Evolutionary conservation across 1,284 basidiomycete species (phyloP), one percentile per base, ranked within the genome.

Genomic region (Cutaneotrichosporon cutaneum): DNA sequence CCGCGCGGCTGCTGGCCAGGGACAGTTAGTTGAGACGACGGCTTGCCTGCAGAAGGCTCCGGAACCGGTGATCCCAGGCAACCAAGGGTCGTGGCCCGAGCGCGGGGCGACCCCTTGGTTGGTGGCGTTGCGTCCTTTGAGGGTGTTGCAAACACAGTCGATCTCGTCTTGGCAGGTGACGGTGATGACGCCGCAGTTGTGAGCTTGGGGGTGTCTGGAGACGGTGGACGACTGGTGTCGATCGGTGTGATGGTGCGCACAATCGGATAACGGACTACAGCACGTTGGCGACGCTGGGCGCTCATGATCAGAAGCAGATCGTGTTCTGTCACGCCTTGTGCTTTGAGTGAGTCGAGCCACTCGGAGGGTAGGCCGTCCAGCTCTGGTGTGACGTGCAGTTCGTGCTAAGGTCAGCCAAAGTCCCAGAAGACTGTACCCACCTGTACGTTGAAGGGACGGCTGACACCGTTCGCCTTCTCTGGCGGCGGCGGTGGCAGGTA

Each of bases 331-430:
- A 78, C 53, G 10, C 77, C 77, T 56, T 77, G 73, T 0, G 65
- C 62, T 50, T 67, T 69, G 27, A 78, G 68, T 7, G 63, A 50
- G 4, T 65, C 54, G 1, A 77, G 53, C 77, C 77, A 78, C 36
- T 68, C 64, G 6, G 68, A 50, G 1, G 77, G 75, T 1, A 78
- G 58, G 32, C 69, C 72, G 11, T 68, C 69, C 6, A 78, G 62
- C 22, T 72, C 71, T 2, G 72, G 70, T 0, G 71, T 68, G n/a
- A 78, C 72, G 50, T 78, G 77, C 4, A 78, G 64, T 35, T 77
- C 72, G 58, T 78, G 77, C 77, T 78, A 62, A 18, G 14, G 35
- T 61, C 39, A 35, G 26, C 52, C 48, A 16, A 45, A 21, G 27
- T 7, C 24, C 4, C 4, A 22, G 7, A 9, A 11, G 32, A 24